These are phyloP conservation scores for Barnettozyma hawaiiensis DNA, from an alignment of 1,139 yeast species.

Conservation along the genomic window DNA sequence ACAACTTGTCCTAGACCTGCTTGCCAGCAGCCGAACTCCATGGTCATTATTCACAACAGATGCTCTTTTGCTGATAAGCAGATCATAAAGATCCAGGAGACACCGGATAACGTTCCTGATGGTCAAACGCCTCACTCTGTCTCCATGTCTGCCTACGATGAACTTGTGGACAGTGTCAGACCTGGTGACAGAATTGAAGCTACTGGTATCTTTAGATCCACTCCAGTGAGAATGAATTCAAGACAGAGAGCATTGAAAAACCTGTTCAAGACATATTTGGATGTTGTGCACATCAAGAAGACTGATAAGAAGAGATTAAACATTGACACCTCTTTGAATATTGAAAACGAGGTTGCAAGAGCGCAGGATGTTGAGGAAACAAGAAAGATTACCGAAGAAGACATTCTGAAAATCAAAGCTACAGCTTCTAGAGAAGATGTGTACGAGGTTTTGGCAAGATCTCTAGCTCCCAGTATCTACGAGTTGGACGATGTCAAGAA, in stretches of 20 bases:
- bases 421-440: conserved; percentile 67
- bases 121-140: conserved; percentile 98
- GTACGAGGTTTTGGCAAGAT: conserved; percentile 83
- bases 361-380: conserved; percentile 65
- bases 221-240: conserved; percentile 85
- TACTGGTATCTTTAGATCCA: conserved; percentile 89
- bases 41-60: conserved; percentile 88
- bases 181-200: conserved; percentile 98
- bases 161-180: conserved; percentile 85
- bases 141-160: conserved; percentile 92
- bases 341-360: conserved; percentile 47
- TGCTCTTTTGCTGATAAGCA: conserved; percentile 94
- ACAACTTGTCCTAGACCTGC: conserved; percentile 83
- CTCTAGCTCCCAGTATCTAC: conserved; percentile 91
- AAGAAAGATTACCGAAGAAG: conserved; percentile 62
- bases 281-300: conserved; percentile 88
- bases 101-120: conserved; percentile 97
- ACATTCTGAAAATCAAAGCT: conserved; percentile 56
- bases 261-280: conserved; percentile 87
- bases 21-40: conserved; percentile 81
- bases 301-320: conserved; percentile 79
- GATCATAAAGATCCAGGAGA: conserved; percentile 88
- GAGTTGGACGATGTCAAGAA: conserved; percentile 96
- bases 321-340: conserved; percentile 62
- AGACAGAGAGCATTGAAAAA: conserved; percentile 79